Percentiles rank a stretch among this genome's conserved stretches.
Evolutionary conservation across 2,329 filamentous ascomycete genomes (phyloP).

Genomic region (Pseudodiploospora longispora): DNA sequence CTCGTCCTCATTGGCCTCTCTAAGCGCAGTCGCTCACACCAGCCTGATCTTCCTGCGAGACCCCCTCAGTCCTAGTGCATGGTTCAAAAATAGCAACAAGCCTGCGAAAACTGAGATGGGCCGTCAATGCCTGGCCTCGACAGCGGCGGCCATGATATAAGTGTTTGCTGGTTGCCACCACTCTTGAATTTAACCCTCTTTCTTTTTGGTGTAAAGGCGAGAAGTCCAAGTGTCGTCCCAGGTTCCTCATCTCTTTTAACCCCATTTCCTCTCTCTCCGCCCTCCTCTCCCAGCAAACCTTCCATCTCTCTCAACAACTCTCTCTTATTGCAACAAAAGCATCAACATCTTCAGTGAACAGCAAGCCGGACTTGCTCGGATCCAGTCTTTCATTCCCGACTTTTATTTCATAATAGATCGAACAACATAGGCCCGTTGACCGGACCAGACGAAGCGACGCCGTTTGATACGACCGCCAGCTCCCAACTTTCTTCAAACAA

Average conservation of each 20-base stretch:
- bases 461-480: slow-evolving; percentile 21
- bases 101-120: slow-evolving; percentile 14
- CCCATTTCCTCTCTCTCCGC: slow-evolving; percentile 22
- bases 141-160: slow-evolving; percentile 48
- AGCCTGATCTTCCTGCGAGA: slow-evolving; percentile 18
- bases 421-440: slow-evolving; percentile 2
- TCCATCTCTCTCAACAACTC: slow-evolving; percentile 18
- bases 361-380: slow-evolving; percentile 55
- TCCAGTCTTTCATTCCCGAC: slow-evolving; percentile 39
- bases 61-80: slow-evolving; percentile 14
- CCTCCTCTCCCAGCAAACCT: slow-evolving; percentile 13
- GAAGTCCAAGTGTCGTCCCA: slow-evolving; percentile 45
- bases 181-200: slow-evolving; percentile 33
- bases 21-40: slow-evolving; percentile 34
- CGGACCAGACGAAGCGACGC: slow-evolving; percentile 9
- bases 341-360: slow-evolving; percentile 29
- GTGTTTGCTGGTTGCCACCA: slow-evolving; percentile 40
- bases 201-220: slow-evolving; percentile 32
- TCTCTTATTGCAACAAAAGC: slow-evolving; percentile 4
- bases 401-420: slow-evolving; percentile 1
- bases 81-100: slow-evolving; percentile 32
- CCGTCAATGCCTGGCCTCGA: slow-evolving; percentile 26
- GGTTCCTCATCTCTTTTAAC: slow-evolving; percentile 32
- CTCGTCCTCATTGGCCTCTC: slow-evolving; percentile 35
- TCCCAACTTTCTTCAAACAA: slow-evolving; percentile 12